Evolutionary conservation across 1,284 basidiomycete species (phyloP).

Genomic region (Fomitopsis betulina): DNA sequence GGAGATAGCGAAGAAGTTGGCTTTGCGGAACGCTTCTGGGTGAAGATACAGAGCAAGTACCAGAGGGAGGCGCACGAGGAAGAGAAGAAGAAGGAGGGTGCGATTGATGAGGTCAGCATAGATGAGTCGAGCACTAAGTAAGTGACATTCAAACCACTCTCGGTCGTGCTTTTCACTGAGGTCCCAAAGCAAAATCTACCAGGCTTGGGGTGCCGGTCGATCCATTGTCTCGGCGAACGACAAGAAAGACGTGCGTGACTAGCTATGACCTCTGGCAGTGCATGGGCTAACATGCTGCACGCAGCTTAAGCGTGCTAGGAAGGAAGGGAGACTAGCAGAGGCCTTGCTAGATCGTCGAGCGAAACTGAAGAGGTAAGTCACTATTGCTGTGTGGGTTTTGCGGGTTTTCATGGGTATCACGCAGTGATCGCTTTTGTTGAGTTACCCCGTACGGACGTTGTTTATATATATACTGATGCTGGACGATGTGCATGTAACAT

Average conservation of each 20-base stretch:
- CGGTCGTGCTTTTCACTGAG: background rate
- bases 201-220: slow-evolving; percentile 85
- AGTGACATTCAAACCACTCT: slow-evolving; percentile 26
- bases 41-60: slow-evolving; percentile 89
- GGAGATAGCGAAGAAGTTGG: slow-evolving; percentile 82
- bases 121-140: slow-evolving; percentile 72
- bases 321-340: slow-evolving; percentile 87
- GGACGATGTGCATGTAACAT: background rate
- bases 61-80: slow-evolving; percentile 83
- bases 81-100: slow-evolving; percentile 68
- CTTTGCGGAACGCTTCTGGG: slow-evolving; percentile 78
- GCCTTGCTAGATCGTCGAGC: slow-evolving; percentile 84
- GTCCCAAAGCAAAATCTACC: slow-evolving; percentile 62
- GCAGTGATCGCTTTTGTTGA: slow-evolving; percentile 20
- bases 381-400: background rate
- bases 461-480: background rate
- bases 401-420: slow-evolving; percentile 7
- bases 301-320: slow-evolving; percentile 77
- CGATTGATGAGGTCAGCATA: slow-evolving; percentile 47
- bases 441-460: background rate
- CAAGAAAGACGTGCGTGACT: slow-evolving; percentile 56
- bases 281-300: background rate
- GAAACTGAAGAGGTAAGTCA: slow-evolving; percentile 82
- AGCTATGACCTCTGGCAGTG: background rate
- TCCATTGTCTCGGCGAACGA: slow-evolving; percentile 69